phyloP scores from a whole-genome alignment of 352 stramenopile species.

The Phytophthora idaei region DNA sequence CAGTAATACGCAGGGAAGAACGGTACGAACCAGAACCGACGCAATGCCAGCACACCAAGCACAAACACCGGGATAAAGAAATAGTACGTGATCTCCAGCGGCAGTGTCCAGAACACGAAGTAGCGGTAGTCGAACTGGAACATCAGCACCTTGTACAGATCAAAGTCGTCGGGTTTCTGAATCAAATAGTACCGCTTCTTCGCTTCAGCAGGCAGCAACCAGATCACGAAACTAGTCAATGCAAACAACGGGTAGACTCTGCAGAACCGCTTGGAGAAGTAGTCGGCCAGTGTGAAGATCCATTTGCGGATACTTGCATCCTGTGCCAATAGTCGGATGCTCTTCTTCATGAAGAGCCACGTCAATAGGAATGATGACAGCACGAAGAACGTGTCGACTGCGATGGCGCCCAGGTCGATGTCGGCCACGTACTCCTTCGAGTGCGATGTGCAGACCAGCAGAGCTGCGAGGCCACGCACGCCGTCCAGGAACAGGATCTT shows the following conservation, averaged over 20 bases:
- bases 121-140: conserved; percentile 40
- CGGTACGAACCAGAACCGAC: conserved; percentile 40
- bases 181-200: conserved; percentile 42
- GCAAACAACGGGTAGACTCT: conserved; percentile 63
- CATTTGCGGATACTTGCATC: conserved; percentile 23
- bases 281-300: conserved; percentile 41
- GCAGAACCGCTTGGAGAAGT: conserved; percentile 57
- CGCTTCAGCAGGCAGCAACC: conserved; percentile 21
- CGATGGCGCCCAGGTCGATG: conserved; percentile 34
- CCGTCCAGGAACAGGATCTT: conserved; percentile 47
- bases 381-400: conserved; percentile 56
- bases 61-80: conserved; percentile 48
- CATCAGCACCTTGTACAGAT: conserved; percentile 46
- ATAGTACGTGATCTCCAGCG: conserved; percentile 53
- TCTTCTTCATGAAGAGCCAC: conserved; percentile 45
- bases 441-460: conserved; percentile 41
- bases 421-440: conserved; percentile 36
- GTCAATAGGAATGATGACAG: conserved; percentile 53
- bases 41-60: conserved; percentile 23
- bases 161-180: conserved; percentile 32
- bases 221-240: conserved; percentile 38
- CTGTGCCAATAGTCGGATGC: conserved; percentile 27
- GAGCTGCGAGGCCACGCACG: conserved; percentile 42
- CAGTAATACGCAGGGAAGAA: conserved; percentile 32
- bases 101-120: conserved; percentile 58